Conservation (phyloP, 176 grass and related monocot genomes). For the Aegilops tauschii region DNA sequence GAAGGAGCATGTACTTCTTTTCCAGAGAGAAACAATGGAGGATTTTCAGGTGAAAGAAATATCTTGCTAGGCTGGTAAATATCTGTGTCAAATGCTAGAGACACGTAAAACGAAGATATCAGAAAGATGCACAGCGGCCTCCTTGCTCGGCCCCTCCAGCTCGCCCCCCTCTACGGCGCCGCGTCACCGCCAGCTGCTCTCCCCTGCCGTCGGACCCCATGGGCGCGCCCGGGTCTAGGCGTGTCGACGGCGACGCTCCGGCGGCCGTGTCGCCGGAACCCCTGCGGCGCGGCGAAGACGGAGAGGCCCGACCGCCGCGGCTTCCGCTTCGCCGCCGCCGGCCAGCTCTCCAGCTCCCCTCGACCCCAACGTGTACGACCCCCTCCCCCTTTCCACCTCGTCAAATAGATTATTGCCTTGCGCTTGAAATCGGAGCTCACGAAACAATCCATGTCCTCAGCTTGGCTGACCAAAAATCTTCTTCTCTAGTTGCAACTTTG, state of each 20-base stretch:
- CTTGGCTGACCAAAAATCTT: background rate
- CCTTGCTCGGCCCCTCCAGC: background rate
- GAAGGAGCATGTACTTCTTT: background rate
- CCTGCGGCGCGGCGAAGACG: slow-evolving; percentile 41
- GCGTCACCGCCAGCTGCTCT: background rate
- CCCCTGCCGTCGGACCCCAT: background rate
- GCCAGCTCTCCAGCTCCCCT: slow-evolving; percentile 48
- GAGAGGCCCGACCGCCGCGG: slow-evolving; percentile 37
- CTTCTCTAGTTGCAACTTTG: background rate
- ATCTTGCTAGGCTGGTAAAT: background rate
- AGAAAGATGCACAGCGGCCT: slow-evolving; percentile 22
- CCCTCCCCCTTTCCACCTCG: background rate
- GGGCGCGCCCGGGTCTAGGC: slow-evolving; percentile 14
- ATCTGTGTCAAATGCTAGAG: background rate
- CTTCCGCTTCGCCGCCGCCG: slow-evolving; percentile 42
- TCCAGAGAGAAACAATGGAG: background rate
- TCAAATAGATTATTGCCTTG: background rate
- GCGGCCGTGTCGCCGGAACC: slow-evolving; percentile 36
- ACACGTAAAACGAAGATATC: background rate
- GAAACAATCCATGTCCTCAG: background rate
- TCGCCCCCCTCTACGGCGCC: background rate
- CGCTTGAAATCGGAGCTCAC: background rate
- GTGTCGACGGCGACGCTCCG: slow-evolving; percentile 34
- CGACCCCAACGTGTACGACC: slow-evolving; percentile 39
- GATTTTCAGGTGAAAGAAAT: background rate